Base-by-base conservation (phyloP, 169 alveolate species). In the Cyclospora cayetanensis region DNA sequence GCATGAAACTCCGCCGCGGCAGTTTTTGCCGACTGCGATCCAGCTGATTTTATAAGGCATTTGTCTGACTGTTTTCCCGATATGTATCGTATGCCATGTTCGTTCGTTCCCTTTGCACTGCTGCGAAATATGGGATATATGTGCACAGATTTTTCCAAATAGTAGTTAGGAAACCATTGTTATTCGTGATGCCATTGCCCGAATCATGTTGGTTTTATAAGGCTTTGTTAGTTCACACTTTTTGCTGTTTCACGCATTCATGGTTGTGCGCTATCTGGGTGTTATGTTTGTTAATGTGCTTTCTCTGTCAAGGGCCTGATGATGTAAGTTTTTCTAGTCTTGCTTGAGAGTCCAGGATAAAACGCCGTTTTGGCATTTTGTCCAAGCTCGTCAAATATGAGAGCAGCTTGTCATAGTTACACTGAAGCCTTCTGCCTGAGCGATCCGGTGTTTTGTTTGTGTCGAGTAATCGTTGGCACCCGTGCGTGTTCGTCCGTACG, bases 341-440 rank as follows among this genome's bases (percentile, higher is more conserved):
- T 65, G 27, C 86, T 76, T 60, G 43, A 65, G 63, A 39, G 34
- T 7, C 1, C 41, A 27, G 4, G 4, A 35, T 4, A 65, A 2
- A 0, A 41, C 31, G 52, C 86, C 86, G 86, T 76, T 76, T 34
- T 76, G 86, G 86, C 86, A 65, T 46, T 76, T 18, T 46, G 42
- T 1, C 1, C 12, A 1, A 15, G 66, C 1, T 65, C 86, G 2
- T 11, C 0, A 1, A 20, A 41, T 39, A 41, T 76, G 86, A 76
- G 86, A 65, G 86, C 39, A 41, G 42, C 66, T 76, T 20, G 86
- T 76, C 86, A 76, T 76, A 76, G 86, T 76, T 76, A 76, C 86
- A 76, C 86, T 76, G 86, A 76, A 22, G 86, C 86, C 37, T 50
- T 0, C 63, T 2, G 63, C 27, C 55, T 76, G 0, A 46, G 63